These are phyloP conservation scores for Scedosporium boydii DNA, from an alignment of 2,329 filamentous ascomycete genomes.

Conservation along the genomic window DNA sequence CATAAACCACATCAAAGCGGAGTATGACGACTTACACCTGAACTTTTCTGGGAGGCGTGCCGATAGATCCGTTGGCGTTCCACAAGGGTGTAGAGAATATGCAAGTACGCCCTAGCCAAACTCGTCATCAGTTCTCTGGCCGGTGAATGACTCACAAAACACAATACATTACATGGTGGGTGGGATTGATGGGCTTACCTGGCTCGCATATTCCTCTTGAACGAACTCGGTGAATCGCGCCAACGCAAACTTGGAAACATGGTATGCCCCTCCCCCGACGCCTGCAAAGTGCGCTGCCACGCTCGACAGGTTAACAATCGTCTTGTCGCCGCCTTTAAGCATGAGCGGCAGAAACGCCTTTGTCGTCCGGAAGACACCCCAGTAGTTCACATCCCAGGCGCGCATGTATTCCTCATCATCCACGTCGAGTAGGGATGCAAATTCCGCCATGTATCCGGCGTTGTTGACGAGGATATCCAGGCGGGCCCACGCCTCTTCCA, in stretches of 20 bases:
- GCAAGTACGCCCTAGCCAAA: constrained; percentile 27
- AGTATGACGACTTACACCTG: not conserved
- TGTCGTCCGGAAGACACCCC: constrained; percentile 34
- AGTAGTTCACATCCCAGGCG: constrained; percentile 40
- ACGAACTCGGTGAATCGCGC: constrained; percentile 39
- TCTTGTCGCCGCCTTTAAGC: constrained; percentile 23
- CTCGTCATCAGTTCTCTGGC: not conserved
- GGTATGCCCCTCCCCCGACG: constrained; percentile 31
- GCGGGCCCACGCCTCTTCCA: constrained; percentile 19
- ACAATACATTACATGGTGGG: not conserved
- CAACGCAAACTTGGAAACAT: constrained; percentile 38
- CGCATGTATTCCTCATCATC: constrained; percentile 34
- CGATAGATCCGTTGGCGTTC: constrained; percentile 24
- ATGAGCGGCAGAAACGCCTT: constrained; percentile 39
- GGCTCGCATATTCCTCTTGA: constrained; percentile 29
- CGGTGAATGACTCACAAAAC: not conserved
- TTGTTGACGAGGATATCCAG: constrained; percentile 35
- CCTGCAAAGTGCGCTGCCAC: constrained; percentile 28
- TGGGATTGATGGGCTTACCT: not conserved
- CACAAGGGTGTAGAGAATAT: constrained; percentile 29
- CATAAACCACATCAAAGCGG: not conserved
- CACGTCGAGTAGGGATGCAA: constrained; percentile 23
- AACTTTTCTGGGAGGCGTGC: not conserved
- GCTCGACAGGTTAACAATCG: constrained; percentile 36
- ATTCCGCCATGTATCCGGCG: constrained; percentile 30